A percentile compares a stretch with the other conserved stretches of the same genome.
These are phyloP conservation scores for Corymbia maculata DNA, from an alignment of 345 rosid species.

Conservation along the genomic window DNA sequence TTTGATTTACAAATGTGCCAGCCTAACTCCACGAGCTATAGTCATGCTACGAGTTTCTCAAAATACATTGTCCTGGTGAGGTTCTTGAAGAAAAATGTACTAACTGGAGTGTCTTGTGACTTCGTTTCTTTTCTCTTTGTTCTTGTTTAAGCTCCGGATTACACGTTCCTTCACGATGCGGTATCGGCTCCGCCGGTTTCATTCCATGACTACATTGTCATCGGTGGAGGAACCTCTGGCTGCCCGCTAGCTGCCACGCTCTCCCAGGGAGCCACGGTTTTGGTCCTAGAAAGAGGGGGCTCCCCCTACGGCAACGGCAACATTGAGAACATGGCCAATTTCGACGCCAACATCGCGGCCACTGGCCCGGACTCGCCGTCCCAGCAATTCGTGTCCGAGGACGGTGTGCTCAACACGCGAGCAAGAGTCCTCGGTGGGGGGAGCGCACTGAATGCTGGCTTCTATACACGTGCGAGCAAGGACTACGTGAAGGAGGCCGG, in stretches of 20 bases:
- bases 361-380: conserved; percentile 39
- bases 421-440: conserved; percentile 89
- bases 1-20: neutral
- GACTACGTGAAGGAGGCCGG: conserved; percentile 31
- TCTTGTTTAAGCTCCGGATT: conserved; percentile 38
- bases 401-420: conserved; percentile 70
- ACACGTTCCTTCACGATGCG: conserved; percentile 57
- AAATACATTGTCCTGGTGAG: neutral
- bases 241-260: conserved; percentile 82
- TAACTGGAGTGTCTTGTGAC: neutral
- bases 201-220: conserved; percentile 55
- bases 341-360: conserved; percentile 29
- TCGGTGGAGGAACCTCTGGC: conserved; percentile 88
- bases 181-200: conserved; percentile 33
- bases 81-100: neutral
- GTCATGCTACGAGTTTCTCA: neutral
- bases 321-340: conserved; percentile 32
- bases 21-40: neutral
- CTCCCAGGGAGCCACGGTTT: conserved; percentile 43
- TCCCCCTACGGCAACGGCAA: conserved; percentile 47
- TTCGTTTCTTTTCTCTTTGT: neutral
- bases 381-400: conserved; percentile 62
- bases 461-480: conserved; percentile 50
- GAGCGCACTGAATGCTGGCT: conserved; percentile 69
- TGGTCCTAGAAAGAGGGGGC: conserved; percentile 75